Evolutionary conservation across 352 stramenopile species (phyloP).

Genomic region (Globisporangium lucens): DNA sequence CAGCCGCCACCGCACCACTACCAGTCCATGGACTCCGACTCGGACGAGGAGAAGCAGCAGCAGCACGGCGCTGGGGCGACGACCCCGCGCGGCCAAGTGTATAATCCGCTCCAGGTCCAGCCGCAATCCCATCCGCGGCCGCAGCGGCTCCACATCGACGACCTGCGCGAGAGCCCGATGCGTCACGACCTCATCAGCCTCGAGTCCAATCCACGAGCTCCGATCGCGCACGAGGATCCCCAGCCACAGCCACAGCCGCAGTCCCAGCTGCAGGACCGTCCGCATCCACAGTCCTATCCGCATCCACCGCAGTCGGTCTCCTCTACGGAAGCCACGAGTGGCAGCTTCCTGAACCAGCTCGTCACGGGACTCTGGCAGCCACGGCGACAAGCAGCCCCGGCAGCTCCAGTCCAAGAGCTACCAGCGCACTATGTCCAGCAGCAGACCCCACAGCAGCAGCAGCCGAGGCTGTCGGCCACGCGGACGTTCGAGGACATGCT

Average conservation of each 20-base stretch:
- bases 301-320: neutral
- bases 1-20: neutral
- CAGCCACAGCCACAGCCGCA: neutral
- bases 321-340: neutral
- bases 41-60: neutral
- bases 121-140: neutral
- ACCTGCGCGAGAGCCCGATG: slow-evolving; percentile 9
- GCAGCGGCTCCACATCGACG: slow-evolving; percentile 13
- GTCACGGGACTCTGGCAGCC: slow-evolving; percentile 2
- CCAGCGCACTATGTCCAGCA: neutral
- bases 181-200: slow-evolving; percentile 4
- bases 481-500: slow-evolving; percentile 27
- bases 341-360: slow-evolving; percentile 9
- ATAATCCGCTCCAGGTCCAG: neutral
- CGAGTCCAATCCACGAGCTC: neutral
- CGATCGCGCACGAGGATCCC: neutral
- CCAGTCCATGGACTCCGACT: slow-evolving; percentile 6
- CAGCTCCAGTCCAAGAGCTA: neutral
- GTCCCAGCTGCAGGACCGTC: neutral
- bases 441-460: slow-evolving; percentile 3
- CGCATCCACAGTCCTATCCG: neutral
- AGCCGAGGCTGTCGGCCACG: slow-evolving; percentile 1
- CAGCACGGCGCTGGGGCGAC: neutral
- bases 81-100: neutral
- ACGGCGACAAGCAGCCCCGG: neutral